Base-by-base conservation (phyloP, 2,329 filamentous ascomycete genomes). In the Fusarium torreyae region DNA sequence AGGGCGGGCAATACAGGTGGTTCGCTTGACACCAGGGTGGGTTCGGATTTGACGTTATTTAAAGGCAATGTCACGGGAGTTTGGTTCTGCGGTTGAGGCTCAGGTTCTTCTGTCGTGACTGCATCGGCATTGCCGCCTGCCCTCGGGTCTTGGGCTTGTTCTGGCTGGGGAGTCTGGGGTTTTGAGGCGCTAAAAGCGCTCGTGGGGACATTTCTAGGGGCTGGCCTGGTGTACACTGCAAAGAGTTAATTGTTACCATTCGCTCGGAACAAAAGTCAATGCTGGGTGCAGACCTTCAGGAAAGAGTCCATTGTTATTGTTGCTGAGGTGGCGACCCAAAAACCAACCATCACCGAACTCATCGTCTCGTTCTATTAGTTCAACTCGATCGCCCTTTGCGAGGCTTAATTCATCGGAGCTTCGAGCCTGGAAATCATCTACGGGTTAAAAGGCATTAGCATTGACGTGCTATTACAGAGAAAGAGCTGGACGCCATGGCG, bases 361-460 rank as follows among this genome's bases (percentile, higher is more conserved):
- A 78, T 96, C 93, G 78, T 96, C 93, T 75, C 92, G 88, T 81
- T 96, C 93, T 69, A 95, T 88, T 67, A 97, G 83, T 82, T 95
- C 91, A 66, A 97, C 91, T 68, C 92, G 89, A 75, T 96, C 92
- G 73, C 92, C 94, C 77, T 97, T 97, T 57, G 89, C 85, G 70
- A 99, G 86, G 73, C 89, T 97, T 76, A 99, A 86, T 85, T 99
- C 96, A 81, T 99, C 96, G 60, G 93, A 92, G 80, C 94, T 97
- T 72, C 96, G 90, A 60, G 95, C 94, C 73, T 90, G 85, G 79
- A 99, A 98, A 81, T 98, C 94, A 82, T 99, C 94, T 97, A 61
- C 44, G 58, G 40, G 43, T 43, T 33, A 63, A 28, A 51, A 18
- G 63, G 64, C 38, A 68, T 70, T 26, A 63, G 58, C 50, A 45